Evolutionary conservation across 2,329 filamentous ascomycete species (phyloP).

Genomic region (Ceratocystis colombiana): DNA sequence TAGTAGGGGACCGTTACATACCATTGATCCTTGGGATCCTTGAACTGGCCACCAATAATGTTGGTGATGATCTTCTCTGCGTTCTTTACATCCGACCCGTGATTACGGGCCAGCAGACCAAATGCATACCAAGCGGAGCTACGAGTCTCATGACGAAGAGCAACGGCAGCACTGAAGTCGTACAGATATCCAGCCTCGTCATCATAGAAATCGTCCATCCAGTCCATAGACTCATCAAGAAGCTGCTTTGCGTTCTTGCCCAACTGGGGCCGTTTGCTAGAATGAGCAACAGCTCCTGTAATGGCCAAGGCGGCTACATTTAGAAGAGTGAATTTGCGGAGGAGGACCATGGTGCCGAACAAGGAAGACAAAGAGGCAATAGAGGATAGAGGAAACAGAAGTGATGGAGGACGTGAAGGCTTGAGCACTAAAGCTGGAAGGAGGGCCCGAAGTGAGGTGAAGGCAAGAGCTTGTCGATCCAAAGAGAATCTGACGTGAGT

Average conservation of each 20-base stretch:
- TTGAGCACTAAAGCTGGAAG: background rate
- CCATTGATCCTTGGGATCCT: conserved; percentile 45
- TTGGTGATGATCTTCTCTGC: conserved; percentile 46
- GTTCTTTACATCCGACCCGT: conserved; percentile 39
- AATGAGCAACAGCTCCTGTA: background rate
- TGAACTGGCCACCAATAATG: conserved; percentile 44
- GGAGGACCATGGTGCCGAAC: background rate
- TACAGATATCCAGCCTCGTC: conserved; percentile 43
- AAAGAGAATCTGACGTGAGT: background rate
- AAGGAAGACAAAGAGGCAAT: background rate
- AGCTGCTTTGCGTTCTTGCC: conserved; percentile 28
- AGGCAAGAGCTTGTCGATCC: background rate
- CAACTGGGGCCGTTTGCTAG: conserved; percentile 14
- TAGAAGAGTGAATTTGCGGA: conserved; percentile 16
- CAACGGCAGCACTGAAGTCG: conserved; percentile 37
- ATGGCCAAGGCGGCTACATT: conserved; percentile 1
- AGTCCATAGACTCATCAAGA: conserved; percentile 43
- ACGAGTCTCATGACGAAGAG: conserved; percentile 47
- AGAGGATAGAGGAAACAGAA: background rate
- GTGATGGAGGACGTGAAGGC: background rate
- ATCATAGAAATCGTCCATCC: conserved; percentile 49
- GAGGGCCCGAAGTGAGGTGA: background rate
- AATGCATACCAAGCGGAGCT: conserved; percentile 50
- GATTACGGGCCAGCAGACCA: conserved; percentile 47
- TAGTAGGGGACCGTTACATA: background rate